phyloP scores from a whole-genome alignment of 2,329 filamentous ascomycete species.

The Monosporascus sp. region DNA sequence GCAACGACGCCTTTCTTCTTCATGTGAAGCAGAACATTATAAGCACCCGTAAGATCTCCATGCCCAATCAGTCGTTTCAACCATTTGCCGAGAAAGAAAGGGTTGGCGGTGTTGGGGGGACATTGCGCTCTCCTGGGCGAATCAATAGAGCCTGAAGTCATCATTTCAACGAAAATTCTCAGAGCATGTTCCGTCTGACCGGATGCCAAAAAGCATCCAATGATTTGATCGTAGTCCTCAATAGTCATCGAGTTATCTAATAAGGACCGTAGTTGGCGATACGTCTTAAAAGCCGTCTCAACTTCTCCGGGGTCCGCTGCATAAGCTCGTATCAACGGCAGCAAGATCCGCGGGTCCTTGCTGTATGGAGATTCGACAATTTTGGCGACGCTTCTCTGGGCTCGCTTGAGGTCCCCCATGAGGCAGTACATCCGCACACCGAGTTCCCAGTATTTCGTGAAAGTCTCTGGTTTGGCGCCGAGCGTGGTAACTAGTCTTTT shows the following conservation, averaged over 20 bases:
- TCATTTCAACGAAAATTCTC: slow-evolving; percentile 83
- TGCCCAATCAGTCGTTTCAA: slow-evolving; percentile 75
- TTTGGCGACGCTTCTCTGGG: slow-evolving; percentile 49
- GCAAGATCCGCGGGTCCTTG: slow-evolving; percentile 50
- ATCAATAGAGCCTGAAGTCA: slow-evolving; percentile 56
- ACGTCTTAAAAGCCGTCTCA: slow-evolving; percentile 61
- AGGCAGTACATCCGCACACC: slow-evolving; percentile 61
- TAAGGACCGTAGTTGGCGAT: slow-evolving; percentile 57
- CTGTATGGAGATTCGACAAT: slow-evolving; percentile 42
- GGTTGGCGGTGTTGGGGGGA: slow-evolving; percentile 55
- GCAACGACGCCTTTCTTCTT: slow-evolving; percentile 61
- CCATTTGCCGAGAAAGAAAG: slow-evolving; percentile 85
- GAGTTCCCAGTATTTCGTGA: slow-evolving; percentile 55
- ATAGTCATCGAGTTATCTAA: slow-evolving; percentile 60
- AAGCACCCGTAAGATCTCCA: slow-evolving; percentile 64
- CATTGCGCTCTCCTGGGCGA: slow-evolving; percentile 37
- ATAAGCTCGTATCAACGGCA: slow-evolving; percentile 67
- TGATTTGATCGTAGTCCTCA: slow-evolving; percentile 70
- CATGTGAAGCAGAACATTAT: slow-evolving; percentile 72
- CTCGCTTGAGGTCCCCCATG: slow-evolving; percentile 52
- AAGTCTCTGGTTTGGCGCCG: slow-evolving; percentile 42
- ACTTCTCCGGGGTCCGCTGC: slow-evolving; percentile 45
- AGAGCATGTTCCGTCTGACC: slow-evolving; percentile 63
- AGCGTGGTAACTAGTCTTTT: slow-evolving; percentile 50
- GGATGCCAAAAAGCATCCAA: slow-evolving; percentile 63